Evolutionary conservation across 2,329 filamentous ascomycete genomes (phyloP).

Genomic region (Cladosporium sp.): DNA sequence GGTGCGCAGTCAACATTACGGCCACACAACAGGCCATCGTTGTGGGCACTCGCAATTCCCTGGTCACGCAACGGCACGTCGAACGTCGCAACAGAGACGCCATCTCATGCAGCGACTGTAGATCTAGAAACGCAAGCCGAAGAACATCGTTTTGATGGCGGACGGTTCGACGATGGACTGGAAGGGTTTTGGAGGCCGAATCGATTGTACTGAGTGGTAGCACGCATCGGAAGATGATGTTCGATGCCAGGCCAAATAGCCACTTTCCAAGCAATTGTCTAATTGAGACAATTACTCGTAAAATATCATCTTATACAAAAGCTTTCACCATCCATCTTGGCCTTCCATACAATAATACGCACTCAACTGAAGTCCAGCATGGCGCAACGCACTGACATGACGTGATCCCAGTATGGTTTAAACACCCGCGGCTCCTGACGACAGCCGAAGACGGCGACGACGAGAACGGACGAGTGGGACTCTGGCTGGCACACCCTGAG

Average conservation of each 20-base stretch:
- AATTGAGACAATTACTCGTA: too few species aligned
- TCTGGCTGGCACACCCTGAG: background rate
- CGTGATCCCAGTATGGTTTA: slow-evolving; percentile 1
- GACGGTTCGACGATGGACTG: background rate
- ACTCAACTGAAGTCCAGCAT: background rate
- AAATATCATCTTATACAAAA: too few species aligned
- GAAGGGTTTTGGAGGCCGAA: slow-evolving; percentile 43
- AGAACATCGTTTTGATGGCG: background rate
- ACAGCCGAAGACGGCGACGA: slow-evolving; percentile 9
- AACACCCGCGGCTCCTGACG: slow-evolving; percentile 7
- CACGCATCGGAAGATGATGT: background rate
- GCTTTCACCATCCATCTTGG: background rate
- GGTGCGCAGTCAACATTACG: background rate
- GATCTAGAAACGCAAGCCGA: background rate
- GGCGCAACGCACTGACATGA: slow-evolving; percentile 9
- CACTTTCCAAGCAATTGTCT: too few species aligned
- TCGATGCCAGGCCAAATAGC: background rate
- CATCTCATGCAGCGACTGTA: background rate
- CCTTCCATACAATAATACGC: background rate
- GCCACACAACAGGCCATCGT: background rate
- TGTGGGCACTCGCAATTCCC: background rate
- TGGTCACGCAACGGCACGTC: background rate
- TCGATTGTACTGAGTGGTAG: slow-evolving; percentile 37
- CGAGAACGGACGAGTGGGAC: slow-evolving; percentile 9
- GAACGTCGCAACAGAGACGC: background rate